These are phyloP conservation scores for Cladophialophora yegresii DNA, from an alignment of 2,329 filamentous ascomycete genomes.

Conservation along the genomic window DNA sequence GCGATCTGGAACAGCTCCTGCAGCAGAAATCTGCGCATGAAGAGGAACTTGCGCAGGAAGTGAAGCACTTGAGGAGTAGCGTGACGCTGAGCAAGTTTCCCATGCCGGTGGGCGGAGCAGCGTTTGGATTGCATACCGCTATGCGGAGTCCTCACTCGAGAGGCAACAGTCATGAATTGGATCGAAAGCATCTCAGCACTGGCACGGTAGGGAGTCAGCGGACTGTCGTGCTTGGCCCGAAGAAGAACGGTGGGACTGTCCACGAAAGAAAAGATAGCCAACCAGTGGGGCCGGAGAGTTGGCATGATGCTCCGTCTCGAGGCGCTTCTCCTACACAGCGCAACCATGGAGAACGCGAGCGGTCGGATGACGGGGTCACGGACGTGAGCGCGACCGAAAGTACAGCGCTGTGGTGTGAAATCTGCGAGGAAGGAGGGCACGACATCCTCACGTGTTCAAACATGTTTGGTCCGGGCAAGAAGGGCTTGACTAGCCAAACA, in stretches of 20 bases:
- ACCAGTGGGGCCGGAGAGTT: constrained; percentile 6
- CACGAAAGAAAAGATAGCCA: constrained; percentile 17
- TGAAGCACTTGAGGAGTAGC: constrained; percentile 64
- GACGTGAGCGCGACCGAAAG: constrained; percentile 65
- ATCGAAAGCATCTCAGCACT: constrained; percentile 31
- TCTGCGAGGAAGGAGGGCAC: constrained; percentile 88
- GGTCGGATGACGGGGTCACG: constrained; percentile 41
- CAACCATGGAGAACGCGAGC: constrained; percentile 55
- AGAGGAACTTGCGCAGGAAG: constrained; percentile 81
- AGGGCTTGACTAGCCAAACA: neutral
- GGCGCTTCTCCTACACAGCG: constrained; percentile 7
- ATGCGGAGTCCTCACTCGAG: constrained; percentile 43
- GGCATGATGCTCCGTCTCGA: constrained; percentile 17
- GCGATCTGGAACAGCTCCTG: constrained; percentile 71
- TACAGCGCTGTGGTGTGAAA: constrained; percentile 77
- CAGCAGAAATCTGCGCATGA: constrained; percentile 74
- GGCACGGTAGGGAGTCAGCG: constrained; percentile 31
- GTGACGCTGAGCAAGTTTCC: constrained; percentile 32
- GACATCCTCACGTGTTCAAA: constrained; percentile 93
- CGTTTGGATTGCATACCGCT: constrained; percentile 32
- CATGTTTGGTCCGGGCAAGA: constrained; percentile 61
- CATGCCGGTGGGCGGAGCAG: constrained; percentile 25
- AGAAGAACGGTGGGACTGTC: constrained; percentile 6
- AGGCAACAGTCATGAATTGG: constrained; percentile 35
- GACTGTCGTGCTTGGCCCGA: constrained; percentile 30